A percentile compares a stretch with the other conserved stretches of the same genome.
Conservation (phyloP, 2,329 filamentous ascomycete genomes). For the Aspergillus sp. region DNA sequence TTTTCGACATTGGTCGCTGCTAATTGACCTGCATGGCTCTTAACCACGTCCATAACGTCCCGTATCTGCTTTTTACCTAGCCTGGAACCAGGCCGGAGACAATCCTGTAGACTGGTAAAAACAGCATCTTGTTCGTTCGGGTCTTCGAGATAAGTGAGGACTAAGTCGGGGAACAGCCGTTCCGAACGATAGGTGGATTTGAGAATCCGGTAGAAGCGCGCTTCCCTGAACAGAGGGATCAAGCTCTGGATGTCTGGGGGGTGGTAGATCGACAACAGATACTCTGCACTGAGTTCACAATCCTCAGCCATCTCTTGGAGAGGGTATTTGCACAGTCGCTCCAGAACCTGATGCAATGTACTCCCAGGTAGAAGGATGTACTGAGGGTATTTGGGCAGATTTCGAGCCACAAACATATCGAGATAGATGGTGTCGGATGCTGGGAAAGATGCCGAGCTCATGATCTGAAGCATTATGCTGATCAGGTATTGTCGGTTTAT, state of each 20-base stretch:
- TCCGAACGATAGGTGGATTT: conserved; percentile 84
- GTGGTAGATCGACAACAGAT: conserved; percentile 88
- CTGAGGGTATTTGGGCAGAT: conserved; percentile 93
- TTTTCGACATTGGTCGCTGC: conserved; percentile 63
- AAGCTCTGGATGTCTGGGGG: conserved; percentile 75
- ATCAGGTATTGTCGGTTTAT: conserved; percentile 91
- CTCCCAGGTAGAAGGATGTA: conserved; percentile 89
- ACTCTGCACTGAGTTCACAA: conserved; percentile 95
- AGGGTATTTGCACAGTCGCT: conserved; percentile 81
- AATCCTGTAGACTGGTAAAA: conserved; percentile 76
- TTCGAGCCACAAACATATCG: conserved; percentile 97
- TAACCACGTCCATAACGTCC: conserved; percentile 67
- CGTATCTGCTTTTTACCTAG: conserved; percentile 67
- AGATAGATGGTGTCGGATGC: conserved; percentile 85
- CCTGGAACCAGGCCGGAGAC: conserved; percentile 62
- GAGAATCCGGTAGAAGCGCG: conserved; percentile 84
- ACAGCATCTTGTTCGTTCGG: conserved; percentile 69
- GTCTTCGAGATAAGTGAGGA: conserved; percentile 84
- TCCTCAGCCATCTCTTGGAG: conserved; percentile 80
- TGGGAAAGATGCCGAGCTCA: conserved; percentile 70
- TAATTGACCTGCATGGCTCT: conserved; percentile 63
- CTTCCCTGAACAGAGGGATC: conserved; percentile 73
- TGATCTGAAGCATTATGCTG: conserved; percentile 85
- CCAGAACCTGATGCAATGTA: conserved; percentile 74
- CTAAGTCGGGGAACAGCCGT: conserved; percentile 72